phyloP scores from a whole-genome alignment of 352 stramenopile genomes.

The Phytophthora agathidicida region DNA sequence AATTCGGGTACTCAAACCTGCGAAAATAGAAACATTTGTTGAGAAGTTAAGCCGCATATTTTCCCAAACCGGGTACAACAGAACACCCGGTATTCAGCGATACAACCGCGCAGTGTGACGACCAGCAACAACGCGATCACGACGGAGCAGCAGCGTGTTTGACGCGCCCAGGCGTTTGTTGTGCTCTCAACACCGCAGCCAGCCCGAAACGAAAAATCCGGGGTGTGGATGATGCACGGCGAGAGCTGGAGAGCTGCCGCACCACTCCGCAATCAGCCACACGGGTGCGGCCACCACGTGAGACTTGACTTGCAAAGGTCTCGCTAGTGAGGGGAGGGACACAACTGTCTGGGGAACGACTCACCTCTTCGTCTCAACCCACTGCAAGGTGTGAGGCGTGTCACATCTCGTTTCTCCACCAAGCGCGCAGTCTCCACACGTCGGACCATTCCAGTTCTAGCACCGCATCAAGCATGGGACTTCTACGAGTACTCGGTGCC shows the following conservation, averaged over 20 bases:
- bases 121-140: slow-evolving; percentile 24
- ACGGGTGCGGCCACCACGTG: slow-evolving; percentile 4
- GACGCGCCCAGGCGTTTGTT: slow-evolving; percentile 13
- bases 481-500: slow-evolving; percentile 21
- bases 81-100: slow-evolving; percentile 9
- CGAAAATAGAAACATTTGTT: too few relatives aligned
- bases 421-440: slow-evolving; percentile 7
- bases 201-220: slow-evolving; percentile 30
- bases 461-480: slow-evolving; percentile 13
- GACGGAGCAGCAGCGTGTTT: slow-evolving; percentile 12
- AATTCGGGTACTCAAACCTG: slow-evolving; percentile 5
- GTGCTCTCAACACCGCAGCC: slow-evolving; percentile 4
- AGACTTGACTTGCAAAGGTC: slow-evolving; percentile 5
- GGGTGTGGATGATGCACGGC: slow-evolving; percentile 26
- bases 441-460: slow-evolving; percentile 12
- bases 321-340: neutral
- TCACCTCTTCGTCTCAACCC: slow-evolving; percentile 28
- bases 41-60: too few relatives aligned
- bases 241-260: slow-evolving; percentile 14
- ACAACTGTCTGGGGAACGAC: slow-evolving; percentile 22
- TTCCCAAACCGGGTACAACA: neutral
- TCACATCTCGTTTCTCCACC: slow-evolving; percentile 30
- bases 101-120: slow-evolving; percentile 9
- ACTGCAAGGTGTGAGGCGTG: slow-evolving; percentile 1
- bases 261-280: slow-evolving; percentile 28